These are phyloP conservation scores for Sarocladium oryzae DNA, from an alignment of 2,329 filamentous ascomycete genomes.

Conservation along the genomic window DNA sequence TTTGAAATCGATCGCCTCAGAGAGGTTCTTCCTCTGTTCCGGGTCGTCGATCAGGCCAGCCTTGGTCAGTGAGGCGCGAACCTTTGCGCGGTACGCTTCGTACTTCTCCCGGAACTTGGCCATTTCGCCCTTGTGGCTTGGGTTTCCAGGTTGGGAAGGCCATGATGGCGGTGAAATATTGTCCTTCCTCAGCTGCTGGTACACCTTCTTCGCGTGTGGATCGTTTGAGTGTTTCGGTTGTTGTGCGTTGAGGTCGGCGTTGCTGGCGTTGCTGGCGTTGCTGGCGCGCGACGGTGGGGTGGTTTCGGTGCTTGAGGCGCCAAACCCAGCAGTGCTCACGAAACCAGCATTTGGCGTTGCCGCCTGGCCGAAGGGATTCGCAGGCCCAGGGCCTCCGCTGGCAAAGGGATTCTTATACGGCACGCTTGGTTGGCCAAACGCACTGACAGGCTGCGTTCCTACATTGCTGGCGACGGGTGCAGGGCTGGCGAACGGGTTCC, in stretches of 20 bases:
- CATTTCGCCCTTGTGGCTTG: constrained; percentile 42
- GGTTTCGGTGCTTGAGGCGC: background rate
- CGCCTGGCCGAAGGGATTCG: background rate
- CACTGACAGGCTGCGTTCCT: constrained; percentile 13
- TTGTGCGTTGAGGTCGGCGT: constrained; percentile 14
- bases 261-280: too few relatives aligned
- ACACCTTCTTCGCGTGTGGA: constrained; percentile 43
- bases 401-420: constrained; percentile 17
- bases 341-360: background rate
- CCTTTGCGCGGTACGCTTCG: constrained; percentile 50
- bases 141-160: constrained; percentile 49
- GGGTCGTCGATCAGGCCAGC: constrained; percentile 59
- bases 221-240: constrained; percentile 23
- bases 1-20: constrained; percentile 60
- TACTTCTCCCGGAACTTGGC: constrained; percentile 49
- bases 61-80: constrained; percentile 50
- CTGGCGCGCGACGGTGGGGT: constrained; percentile 5
- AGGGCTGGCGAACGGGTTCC: constrained; percentile 9
- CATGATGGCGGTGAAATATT: constrained; percentile 47
- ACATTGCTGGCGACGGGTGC: background rate
- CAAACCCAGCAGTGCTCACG: background rate
- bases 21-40: constrained; percentile 53
- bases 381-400: too few relatives aligned
- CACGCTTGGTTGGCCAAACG: constrained; percentile 18
- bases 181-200: constrained; percentile 47